A percentile compares a stretch with the other conserved stretches of the same genome.
Evolutionary conservation across 2,329 filamentous ascomycete genomes (phyloP).

Genomic region (Camillea tinctor): DNA sequence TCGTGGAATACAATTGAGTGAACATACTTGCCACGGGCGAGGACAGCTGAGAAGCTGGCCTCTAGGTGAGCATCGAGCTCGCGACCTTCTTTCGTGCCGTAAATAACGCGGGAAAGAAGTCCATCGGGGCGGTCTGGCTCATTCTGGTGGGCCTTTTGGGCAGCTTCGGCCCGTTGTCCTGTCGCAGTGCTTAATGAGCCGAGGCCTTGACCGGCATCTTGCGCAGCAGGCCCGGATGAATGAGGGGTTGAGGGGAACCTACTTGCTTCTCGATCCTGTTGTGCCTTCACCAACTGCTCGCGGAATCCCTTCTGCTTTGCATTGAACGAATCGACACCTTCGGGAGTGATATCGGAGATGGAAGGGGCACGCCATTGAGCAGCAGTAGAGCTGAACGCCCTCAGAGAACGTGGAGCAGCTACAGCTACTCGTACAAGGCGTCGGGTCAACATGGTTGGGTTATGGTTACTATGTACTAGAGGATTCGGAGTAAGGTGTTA

Average conservation of each 20-base stretch:
- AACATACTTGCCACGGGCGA: conserved; percentile 96
- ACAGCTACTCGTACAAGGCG: conserved; percentile 49
- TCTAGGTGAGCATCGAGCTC: conserved; percentile 95
- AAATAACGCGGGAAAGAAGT: conserved; percentile 83
- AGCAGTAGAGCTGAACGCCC: conserved; percentile 59
- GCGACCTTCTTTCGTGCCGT: conserved; percentile 92
- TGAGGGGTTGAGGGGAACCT: conserved; percentile 40
- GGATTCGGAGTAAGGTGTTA: neutral
- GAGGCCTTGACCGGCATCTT: conserved; percentile 48
- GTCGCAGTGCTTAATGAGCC: conserved; percentile 62
- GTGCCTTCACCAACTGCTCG: conserved; percentile 72
- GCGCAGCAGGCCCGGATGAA: conserved; percentile 41
- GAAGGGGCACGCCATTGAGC: conserved; percentile 60
- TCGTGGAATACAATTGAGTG: conserved; percentile 97
- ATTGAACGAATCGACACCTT: conserved; percentile 74
- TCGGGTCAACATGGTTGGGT: conserved; percentile 47
- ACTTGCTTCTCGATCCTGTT: conserved; percentile 87
- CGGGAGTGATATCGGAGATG: conserved; percentile 77
- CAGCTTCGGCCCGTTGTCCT: conserved; percentile 55
- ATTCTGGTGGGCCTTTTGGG: conserved; percentile 40
- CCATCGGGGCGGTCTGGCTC: conserved; percentile 66
- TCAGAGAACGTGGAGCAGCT: conserved; percentile 47
- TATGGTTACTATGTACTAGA: neutral
- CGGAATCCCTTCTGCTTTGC: conserved; percentile 83
- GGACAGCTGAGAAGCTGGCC: conserved; percentile 89